A percentile compares a stretch with the other conserved stretches of the same genome.
Conservation (phyloP, 2,329 filamentous ascomycete species). For the Nemania sp. region DNA sequence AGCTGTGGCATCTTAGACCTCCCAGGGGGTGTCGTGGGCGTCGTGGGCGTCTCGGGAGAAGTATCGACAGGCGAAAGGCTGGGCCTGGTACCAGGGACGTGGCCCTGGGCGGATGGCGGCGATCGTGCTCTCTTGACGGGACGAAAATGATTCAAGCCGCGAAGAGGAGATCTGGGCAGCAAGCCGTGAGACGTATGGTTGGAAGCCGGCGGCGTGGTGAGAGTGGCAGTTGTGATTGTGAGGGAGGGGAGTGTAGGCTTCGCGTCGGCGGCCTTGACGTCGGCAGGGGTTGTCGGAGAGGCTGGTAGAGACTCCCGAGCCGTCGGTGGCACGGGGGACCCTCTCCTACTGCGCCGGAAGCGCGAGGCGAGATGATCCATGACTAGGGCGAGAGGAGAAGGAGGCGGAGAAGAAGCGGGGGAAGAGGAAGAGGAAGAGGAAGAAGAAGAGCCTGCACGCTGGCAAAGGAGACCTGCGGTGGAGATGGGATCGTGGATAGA, state of each 20-base stretch:
- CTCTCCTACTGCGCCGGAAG: constrained; percentile 36
- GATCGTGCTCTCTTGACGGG: constrained; percentile 55
- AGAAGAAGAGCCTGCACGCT: too few relatives aligned
- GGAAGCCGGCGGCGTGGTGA: constrained; percentile 32
- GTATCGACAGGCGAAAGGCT: constrained; percentile 45
- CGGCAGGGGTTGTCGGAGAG: neutral
- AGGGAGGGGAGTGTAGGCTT: constrained; percentile 34
- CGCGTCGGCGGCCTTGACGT: constrained; percentile 22
- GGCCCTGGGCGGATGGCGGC: constrained; percentile 36
- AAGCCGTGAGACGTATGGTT: constrained; percentile 28
- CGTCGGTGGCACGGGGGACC: constrained; percentile 9
- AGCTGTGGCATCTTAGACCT: constrained; percentile 40
- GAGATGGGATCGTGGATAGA: too few relatives aligned
- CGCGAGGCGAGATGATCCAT: constrained; percentile 39
- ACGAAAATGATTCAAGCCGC: constrained; percentile 49
- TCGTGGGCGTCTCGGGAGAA: constrained; percentile 33
- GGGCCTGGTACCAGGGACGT: constrained; percentile 32
- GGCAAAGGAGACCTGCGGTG: too few relatives aligned
- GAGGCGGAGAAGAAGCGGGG: neutral
- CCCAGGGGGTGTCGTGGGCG: constrained; percentile 19
- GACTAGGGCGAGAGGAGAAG: neutral
- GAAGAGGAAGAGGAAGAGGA: too few relatives aligned
- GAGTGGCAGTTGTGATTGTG: constrained; percentile 30
- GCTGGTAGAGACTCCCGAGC: neutral
- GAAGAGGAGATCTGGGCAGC: constrained; percentile 46